These are phyloP conservation scores for Exophiala spinifera DNA, from an alignment of 2,329 filamentous ascomycete genomes.

Conservation along the genomic window DNA sequence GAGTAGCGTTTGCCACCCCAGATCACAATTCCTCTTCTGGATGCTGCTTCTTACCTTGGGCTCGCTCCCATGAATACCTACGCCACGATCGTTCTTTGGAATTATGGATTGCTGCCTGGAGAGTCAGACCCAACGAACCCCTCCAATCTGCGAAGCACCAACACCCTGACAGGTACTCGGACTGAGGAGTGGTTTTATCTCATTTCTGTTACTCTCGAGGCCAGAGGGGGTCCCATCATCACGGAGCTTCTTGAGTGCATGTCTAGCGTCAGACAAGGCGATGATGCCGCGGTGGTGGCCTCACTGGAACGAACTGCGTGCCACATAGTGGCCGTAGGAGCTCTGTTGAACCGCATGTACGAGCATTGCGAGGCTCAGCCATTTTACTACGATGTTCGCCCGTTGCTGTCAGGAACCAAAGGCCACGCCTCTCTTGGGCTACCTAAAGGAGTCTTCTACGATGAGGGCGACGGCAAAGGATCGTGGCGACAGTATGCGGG, in stretches of 20 bases:
- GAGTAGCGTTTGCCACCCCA: conserved; percentile 35
- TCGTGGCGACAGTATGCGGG: conserved; percentile 52
- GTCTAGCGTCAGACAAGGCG: no score
- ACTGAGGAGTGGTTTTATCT: conserved; percentile 51
- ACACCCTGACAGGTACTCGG: conserved; percentile 39
- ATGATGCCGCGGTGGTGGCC: no score
- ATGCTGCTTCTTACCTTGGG: conserved; percentile 37
- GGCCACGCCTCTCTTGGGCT: conserved; percentile 52
- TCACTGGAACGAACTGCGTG: no score
- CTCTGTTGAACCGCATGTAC: conserved; percentile 50
- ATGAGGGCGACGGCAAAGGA: conserved; percentile 47
- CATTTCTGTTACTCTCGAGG: conserved; percentile 54
- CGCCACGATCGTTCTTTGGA: conserved; percentile 42
- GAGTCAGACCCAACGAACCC: conserved; percentile 36
- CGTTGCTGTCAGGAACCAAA: conserved; percentile 52
- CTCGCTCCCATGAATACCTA: conserved; percentile 44
- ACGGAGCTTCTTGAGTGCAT: conserved; percentile 48
- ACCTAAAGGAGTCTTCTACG: conserved; percentile 47
- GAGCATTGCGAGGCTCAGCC: conserved; percentile 48
- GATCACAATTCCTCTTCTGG: conserved; percentile 38
- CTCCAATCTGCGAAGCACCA: conserved; percentile 35
- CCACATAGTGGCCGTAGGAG: no score
- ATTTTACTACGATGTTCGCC: conserved; percentile 54
- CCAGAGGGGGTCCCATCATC: conserved; percentile 43
- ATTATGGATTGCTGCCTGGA: conserved; percentile 30